A percentile compares a stretch with the other conserved stretches of the same genome.
Conservation (phyloP, 1,284 basidiomycete species). For the Microbotryum scabiosae region DNA sequence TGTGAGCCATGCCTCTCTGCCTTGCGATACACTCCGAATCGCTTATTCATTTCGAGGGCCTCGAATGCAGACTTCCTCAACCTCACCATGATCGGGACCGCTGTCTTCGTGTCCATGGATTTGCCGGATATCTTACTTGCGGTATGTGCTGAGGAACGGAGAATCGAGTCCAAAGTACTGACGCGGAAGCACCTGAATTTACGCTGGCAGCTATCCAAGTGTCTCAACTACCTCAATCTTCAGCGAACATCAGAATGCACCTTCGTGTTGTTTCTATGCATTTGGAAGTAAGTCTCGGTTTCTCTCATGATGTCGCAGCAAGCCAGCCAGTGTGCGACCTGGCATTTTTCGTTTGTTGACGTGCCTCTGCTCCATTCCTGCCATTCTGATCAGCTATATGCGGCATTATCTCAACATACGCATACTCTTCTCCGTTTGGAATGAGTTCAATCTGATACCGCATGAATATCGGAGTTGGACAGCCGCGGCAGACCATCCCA, state of each 20-base stretch:
- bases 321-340: neutral
- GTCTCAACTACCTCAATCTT: conserved; percentile 70
- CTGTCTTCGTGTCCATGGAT: conserved; percentile 95
- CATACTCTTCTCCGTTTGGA: conserved; percentile 82
- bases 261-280: conserved; percentile 60
- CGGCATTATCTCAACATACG: conserved; percentile 84
- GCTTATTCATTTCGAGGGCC: neutral
- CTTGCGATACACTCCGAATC: neutral
- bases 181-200: neutral
- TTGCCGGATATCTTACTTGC: conserved; percentile 82
- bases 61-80: conserved; percentile 33
- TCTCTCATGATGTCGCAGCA: neutral
- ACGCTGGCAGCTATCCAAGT: conserved; percentile 59
- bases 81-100: conserved; percentile 77
- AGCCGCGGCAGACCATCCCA: neutral
- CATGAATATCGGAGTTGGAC: conserved; percentile 6
- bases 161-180: neutral
- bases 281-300: conserved; percentile 65
- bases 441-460: conserved; percentile 67
- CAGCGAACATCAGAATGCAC: conserved; percentile 51
- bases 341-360: neutral
- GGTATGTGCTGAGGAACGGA: conserved; percentile 34
- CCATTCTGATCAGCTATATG: conserved; percentile 61
- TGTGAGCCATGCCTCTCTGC: conserved; percentile 38
- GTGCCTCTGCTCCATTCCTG: conserved; percentile 2